phyloP scores from a whole-genome alignment of 1,284 basidiomycete genomes.

The Fomitopsis schrenkii region DNA sequence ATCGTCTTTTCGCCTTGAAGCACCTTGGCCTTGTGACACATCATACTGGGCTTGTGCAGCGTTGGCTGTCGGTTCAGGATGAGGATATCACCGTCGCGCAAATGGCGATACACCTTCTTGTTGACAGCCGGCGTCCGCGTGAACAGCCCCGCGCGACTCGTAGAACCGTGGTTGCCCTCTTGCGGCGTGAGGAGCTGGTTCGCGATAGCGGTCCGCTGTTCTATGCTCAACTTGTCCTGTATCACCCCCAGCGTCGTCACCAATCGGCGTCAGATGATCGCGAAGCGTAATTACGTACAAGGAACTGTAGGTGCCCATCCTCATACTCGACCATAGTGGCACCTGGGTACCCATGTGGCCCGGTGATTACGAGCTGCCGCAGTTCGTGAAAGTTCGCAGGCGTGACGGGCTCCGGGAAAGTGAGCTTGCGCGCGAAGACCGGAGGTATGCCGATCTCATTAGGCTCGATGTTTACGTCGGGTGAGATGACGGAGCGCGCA shows the following conservation, averaged over 20 bases:
- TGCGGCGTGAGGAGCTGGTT: constrained; percentile 95
- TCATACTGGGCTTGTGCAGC: constrained; percentile 99
- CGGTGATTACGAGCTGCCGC: constrained; percentile 90
- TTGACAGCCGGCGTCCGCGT: constrained; percentile 78
- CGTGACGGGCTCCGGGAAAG: constrained; percentile 97
- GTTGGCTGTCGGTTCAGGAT: constrained; percentile 99
- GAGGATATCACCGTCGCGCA: constrained; percentile 93
- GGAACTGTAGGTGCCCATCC: constrained; percentile 82
- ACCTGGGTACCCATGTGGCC: constrained; percentile 88
- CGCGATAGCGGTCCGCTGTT: constrained; percentile 94
- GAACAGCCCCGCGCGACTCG: constrained; percentile 53
- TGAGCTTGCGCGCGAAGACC: constrained; percentile 95
- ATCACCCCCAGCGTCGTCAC: neutral
- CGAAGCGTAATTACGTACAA: constrained; percentile 44
- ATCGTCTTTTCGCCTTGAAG: constrained; percentile 98
- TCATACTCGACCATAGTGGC: constrained; percentile 95
- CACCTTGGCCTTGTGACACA: constrained; percentile 94
- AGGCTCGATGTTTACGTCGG: constrained; percentile 99
- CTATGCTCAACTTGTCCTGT: constrained; percentile 81
- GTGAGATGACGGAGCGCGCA: constrained; percentile 98
- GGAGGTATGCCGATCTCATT: constrained; percentile 99
- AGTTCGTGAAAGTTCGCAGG: constrained; percentile 87
- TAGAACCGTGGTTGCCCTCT: constrained; percentile 54
- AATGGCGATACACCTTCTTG: constrained; percentile 97
- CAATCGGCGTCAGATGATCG: neutral